Percentiles rank a stretch among this genome's conserved stretches.
These are phyloP conservation scores for Nadsonia fulvescens DNA, from an alignment of 805 yeast species.

Conservation along the genomic window DNA sequence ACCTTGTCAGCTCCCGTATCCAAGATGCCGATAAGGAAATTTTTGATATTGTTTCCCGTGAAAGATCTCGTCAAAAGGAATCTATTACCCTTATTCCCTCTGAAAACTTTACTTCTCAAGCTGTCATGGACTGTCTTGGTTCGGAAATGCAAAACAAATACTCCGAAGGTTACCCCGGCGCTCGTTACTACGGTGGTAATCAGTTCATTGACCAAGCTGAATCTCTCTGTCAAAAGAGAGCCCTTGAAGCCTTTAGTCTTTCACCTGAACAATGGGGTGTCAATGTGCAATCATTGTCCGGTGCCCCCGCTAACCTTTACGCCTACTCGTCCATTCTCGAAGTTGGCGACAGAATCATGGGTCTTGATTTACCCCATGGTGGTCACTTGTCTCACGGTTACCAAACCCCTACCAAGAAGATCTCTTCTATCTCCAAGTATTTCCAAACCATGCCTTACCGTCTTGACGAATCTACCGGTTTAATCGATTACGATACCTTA, in stretches of 20 bases:
- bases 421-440: slow-evolving; percentile 81
- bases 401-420: slow-evolving; percentile 78
- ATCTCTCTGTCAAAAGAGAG: slow-evolving; percentile 77
- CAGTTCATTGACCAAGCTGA: slow-evolving; percentile 88
- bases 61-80: slow-evolving; percentile 72
- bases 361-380: slow-evolving; percentile 94
- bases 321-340: slow-evolving; percentile 79
- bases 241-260: slow-evolving; percentile 63
- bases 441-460: slow-evolving; percentile 97
- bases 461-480: slow-evolving; percentile 67
- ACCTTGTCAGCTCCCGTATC: too few relatives aligned
- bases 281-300: slow-evolving; percentile 86
- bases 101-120: slow-evolving; percentile 88
- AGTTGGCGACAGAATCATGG: slow-evolving; percentile 89
- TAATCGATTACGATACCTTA: slow-evolving; percentile 80
- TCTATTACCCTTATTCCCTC: slow-evolving; percentile 87
- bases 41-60: slow-evolving; percentile 55
- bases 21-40: slow-evolving; percentile 79
- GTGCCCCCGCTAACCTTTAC: slow-evolving; percentile 92
- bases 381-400: slow-evolving; percentile 97
- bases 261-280: slow-evolving; percentile 87
- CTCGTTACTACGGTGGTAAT: slow-evolving; percentile 95
- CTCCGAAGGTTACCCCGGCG: slow-evolving; percentile 97
- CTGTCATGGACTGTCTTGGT: slow-evolving; percentile 88
- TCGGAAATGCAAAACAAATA: slow-evolving; percentile 95